Evolutionary conservation across 1,139 yeast species (phyloP), one percentile per base, ranked within the genome.

Genomic region (Taphrina wiesneri): DNA sequence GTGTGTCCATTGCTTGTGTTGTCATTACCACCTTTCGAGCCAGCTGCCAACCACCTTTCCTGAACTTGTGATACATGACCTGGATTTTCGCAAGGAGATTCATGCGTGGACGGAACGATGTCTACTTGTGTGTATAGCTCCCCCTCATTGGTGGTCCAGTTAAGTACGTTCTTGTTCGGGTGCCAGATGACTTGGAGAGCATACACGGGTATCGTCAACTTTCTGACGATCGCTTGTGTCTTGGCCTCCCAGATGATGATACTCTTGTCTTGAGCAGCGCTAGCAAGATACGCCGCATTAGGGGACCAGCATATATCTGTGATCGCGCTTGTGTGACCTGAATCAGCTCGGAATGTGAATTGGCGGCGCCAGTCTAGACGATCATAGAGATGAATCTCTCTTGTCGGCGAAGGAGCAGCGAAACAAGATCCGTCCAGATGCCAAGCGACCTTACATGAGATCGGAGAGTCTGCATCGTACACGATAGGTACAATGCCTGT

Each of bases 361-460:
- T 63, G 47, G 3, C 71, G 68, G 30, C 68, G 67, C 73, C 73
- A 71, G 23, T 65, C 67, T 19, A 59, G 39, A 4, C 71, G 57
- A 30, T 75, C 69, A 70, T 70, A 78, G 23, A 77, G 72, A 46
- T 75, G 80, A 70, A 78, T 75, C 43, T 67, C 70, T n/a, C 67
- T 75, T 15, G 77, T 71, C 36, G 76, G 73, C 1, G 82, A 77
- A 1, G 88, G 89, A 17, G 86, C 73, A 0, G 92, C 88, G 67
- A 90, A 79, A 21, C 77, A 75, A 63, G 83, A 82, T 13, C 96
- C 96, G 65, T 82, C 80, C 4, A 87, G 86, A 71, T 82, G 84
- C 87, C 88, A 86, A 15, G 80, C 81, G 1, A 81, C 80, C 52
- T 80, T 78, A 0, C 84, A 77, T 13, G 82, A 74, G 25, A 73